Conservation (phyloP, 176 grass and related monocot genomes). For the Cocos nucifera region DNA sequence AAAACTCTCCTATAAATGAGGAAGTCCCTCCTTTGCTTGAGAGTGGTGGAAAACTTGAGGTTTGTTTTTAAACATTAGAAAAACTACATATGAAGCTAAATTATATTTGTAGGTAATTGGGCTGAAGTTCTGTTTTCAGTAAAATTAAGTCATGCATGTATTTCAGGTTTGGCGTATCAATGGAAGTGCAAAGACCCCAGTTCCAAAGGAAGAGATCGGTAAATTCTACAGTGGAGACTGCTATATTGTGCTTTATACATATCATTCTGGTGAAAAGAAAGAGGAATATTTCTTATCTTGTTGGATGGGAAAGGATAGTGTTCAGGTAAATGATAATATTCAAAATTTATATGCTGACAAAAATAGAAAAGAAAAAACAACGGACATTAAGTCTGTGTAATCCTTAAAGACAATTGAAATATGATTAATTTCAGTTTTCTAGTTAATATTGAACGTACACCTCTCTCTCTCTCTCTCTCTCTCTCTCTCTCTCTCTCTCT, state of each 20-base stretch:
- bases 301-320: conserved; percentile 90
- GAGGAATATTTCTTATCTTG: conserved; percentile 82
- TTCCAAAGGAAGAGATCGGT: conserved; percentile 79
- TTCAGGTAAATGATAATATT: conserved; percentile 33
- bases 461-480: too few relatives aligned
- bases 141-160: conserved; percentile 16
- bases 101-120: not conserved
- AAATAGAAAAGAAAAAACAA: too few relatives aligned
- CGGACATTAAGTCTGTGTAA: too few relatives aligned
- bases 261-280: conserved; percentile 91
- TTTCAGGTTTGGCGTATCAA: conserved; percentile 79
- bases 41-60: conserved; percentile 83
- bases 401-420: too few relatives aligned
- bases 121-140: conserved; percentile 6
- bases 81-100: conserved; percentile 8
- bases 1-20: conserved; percentile 57
- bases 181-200: conserved; percentile 51
- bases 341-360: too few relatives aligned
- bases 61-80: conserved; percentile 30
- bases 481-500: too few relatives aligned
- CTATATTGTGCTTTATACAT: conserved; percentile 81
- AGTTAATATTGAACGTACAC: too few relatives aligned
- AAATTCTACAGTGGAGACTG: conserved; percentile 96
- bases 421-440: too few relatives aligned
- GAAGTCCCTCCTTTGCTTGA: conserved; percentile 99